Base-by-base conservation (phyloP, 345 rosid species). In the Melastoma malabathricum region DNA sequence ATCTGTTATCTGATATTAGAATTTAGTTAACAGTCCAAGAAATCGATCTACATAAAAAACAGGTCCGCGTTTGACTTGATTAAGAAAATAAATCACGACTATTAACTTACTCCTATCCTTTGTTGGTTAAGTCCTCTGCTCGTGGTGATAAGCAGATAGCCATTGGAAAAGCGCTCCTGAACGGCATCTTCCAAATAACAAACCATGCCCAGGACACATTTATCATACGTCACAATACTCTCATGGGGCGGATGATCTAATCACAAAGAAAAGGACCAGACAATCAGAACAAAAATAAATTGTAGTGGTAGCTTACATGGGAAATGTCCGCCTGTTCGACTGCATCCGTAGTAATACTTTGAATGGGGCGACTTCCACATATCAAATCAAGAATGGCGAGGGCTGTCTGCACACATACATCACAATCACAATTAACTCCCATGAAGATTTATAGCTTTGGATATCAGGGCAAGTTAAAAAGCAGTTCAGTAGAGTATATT, bases 71-170 rank as follows among this genome's bases (percentile, higher is more conserved):
- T 34, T 12, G 12, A 34, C 12, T 34, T 4, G 25, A 1, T 34
- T 34, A 1, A 34, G 12, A 34, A 27, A 34, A 8, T 34, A 34
- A 34, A 34, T 8, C 41, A 34, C 9, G 41, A 34, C 43, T 25
- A 50, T 61, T 46, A 48, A 78, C 97, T 82, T 80, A 93, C 99
- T 68, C 99, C 95, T 46, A 95, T 93, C 71, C 97, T 85, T 79
- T 93, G 95, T 73, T 93, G 99, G 64, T 93, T 93, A 47, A 93
- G 65, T 52, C 99, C 97, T 57, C 99, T 97, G 68, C 99, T 93
- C 53, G 99, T 83, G 47, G 92, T 95, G 65, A 93, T 81, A 54
- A 93, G 97, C 79, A 88, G 66, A 81, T 88, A 93, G 18, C 99
- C 99, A 76, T 79, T 85, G 17, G 99, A 88, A 5, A 68, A 62